A percentile compares a stretch with the other conserved stretches of the same genome.
Conservation (phyloP, 2,329 filamentous ascomycete species). For the Dothistroma pini region DNA sequence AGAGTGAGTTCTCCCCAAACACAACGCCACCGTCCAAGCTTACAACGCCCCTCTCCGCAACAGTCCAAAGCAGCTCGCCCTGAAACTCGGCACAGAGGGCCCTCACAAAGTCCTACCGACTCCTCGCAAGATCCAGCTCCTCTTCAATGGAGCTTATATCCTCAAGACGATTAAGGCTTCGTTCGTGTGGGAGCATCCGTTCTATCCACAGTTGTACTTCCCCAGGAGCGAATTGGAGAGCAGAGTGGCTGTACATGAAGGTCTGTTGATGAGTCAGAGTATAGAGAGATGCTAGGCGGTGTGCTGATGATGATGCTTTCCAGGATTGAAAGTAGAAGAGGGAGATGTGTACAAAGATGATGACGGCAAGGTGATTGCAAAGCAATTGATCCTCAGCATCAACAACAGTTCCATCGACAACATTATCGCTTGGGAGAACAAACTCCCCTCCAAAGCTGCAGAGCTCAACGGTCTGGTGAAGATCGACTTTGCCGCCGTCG, state of each 20-base stretch:
- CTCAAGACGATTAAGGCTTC: slow-evolving; percentile 33
- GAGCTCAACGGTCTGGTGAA: slow-evolving; percentile 25
- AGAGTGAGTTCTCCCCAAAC: neutral
- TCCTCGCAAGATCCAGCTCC: slow-evolving; percentile 31
- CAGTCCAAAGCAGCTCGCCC: slow-evolving; percentile 40
- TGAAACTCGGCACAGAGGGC: slow-evolving; percentile 40
- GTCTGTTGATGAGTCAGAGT: neutral
- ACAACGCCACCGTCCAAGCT: neutral
- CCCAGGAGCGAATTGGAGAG: slow-evolving; percentile 20
- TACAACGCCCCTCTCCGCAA: slow-evolving; percentile 12
- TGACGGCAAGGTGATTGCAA: slow-evolving; percentile 22
- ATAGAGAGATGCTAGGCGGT: neutral
- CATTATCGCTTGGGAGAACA: slow-evolving; percentile 20
- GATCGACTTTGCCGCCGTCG: slow-evolving; percentile 30
- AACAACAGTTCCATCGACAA: slow-evolving; percentile 18
- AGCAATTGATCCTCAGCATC: slow-evolving; percentile 25
- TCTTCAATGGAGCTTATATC: slow-evolving; percentile 35
- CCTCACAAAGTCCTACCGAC: slow-evolving; percentile 35
- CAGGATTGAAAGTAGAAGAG: slow-evolving; percentile 17
- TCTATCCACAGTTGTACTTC: slow-evolving; percentile 42
- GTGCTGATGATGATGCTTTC: neutral
- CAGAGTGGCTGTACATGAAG: slow-evolving; percentile 5
- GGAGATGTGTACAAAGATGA: slow-evolving; percentile 21
- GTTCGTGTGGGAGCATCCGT: slow-evolving; percentile 44
- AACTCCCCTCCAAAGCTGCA: slow-evolving; percentile 16